Evolutionary conservation across 306 rosid genomes (phyloP).

Genomic region (Medicago lupulina): DNA sequence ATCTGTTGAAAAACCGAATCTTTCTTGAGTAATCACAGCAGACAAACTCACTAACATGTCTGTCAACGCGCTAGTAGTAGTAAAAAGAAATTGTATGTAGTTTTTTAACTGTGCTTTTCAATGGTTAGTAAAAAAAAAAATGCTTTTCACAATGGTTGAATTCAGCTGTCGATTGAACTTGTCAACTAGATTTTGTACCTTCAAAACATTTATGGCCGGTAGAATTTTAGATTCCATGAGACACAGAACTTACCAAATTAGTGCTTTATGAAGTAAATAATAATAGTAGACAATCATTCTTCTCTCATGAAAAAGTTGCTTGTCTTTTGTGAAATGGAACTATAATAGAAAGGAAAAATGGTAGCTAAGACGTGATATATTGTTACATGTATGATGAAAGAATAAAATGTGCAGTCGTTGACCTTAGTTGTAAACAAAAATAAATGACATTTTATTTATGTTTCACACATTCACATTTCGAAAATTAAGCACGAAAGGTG

Average conservation of each 20-base stretch:
- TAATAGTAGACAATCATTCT: background rate
- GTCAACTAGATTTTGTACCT: background rate
- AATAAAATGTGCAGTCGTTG: background rate
- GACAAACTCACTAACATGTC: too few species aligned
- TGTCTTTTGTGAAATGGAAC: background rate
- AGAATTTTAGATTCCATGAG: background rate
- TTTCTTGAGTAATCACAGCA: too few species aligned
- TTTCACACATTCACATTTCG: constrained; percentile 19
- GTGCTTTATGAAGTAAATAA: background rate
- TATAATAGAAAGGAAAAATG: background rate
- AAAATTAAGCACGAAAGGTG: constrained; percentile 11
- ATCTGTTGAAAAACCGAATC: too few species aligned
- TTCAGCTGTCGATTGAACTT: too few species aligned
- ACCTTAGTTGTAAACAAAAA: constrained; percentile 5
- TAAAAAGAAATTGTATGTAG: too few species aligned
- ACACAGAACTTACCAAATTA: background rate
- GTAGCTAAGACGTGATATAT: background rate
- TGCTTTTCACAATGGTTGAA: too few species aligned
- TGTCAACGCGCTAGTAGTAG: too few species aligned
- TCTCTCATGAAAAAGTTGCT: background rate
- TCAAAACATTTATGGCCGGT: background rate
- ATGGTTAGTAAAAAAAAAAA: too few species aligned
- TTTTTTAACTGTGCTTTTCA: too few species aligned
- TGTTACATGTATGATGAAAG: background rate
- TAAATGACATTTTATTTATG: constrained; percentile 15